These are phyloP conservation scores for Cyberlindnera japonica DNA, from an alignment of 805 yeast genomes.

Conservation along the genomic window DNA sequence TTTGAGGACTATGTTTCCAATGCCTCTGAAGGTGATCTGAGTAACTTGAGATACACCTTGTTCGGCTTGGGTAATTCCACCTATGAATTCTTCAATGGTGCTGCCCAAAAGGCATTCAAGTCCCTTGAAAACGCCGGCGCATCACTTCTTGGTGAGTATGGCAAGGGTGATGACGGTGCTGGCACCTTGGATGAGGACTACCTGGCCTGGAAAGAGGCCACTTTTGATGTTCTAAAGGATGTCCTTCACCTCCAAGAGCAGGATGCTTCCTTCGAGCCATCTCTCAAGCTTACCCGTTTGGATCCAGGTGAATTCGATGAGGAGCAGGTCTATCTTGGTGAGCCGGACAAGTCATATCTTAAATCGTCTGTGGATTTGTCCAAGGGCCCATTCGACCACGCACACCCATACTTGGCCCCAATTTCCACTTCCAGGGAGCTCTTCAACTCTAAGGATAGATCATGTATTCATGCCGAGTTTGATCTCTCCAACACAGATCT, in stretches of 20 bases:
- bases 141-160: slow-evolving; percentile 65
- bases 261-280: slow-evolving; percentile 76
- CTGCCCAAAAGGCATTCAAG: slow-evolving; percentile 59
- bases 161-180: slow-evolving; percentile 93
- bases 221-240: slow-evolving; percentile 62
- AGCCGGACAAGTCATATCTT: slow-evolving; percentile 50
- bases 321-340: slow-evolving; percentile 67
- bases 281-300: slow-evolving; percentile 40
- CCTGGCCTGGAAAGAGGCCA: slow-evolving; percentile 83
- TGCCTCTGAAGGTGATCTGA: slow-evolving; percentile 51
- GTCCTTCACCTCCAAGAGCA: slow-evolving; percentile 70
- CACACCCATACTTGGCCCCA: slow-evolving; percentile 80
- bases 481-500: slow-evolving; percentile 73
- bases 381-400: slow-evolving; percentile 73
- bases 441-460: slow-evolving; percentile 60
- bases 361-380: slow-evolving; percentile 32
- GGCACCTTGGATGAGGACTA: slow-evolving; percentile 96
- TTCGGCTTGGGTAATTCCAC: slow-evolving; percentile 96
- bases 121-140: slow-evolving; percentile 64
- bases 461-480: slow-evolving; percentile 87
- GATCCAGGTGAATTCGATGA: slow-evolving; percentile 37
- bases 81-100: slow-evolving; percentile 85
- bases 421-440: slow-evolving; percentile 61
- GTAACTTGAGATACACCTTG: slow-evolving; percentile 61
- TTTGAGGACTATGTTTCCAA: slow-evolving; percentile 65